Conservation (phyloP, 225 moss, liverwort and hornwort genomes). For the Pleurozium schreberi region DNA sequence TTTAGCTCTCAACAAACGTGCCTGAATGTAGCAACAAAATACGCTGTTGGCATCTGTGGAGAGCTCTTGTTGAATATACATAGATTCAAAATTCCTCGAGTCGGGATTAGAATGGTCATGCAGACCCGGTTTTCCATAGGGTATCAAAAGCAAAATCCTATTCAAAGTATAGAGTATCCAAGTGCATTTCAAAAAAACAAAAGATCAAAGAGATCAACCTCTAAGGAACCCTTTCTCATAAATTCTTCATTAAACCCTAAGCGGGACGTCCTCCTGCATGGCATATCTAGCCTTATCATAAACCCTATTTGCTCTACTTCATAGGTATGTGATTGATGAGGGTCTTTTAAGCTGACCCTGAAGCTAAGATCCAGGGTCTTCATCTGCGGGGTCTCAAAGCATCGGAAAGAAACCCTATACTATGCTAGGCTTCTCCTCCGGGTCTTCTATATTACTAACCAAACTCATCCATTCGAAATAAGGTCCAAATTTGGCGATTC, state of each 20-base stretch:
- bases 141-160: neutral
- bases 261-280: neutral
- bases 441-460: neutral
- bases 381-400: neutral
- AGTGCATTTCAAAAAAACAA: neutral
- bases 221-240: neutral
- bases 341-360: neutral
- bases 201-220: neutral
- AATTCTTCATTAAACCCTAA: neutral
- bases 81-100: neutral
- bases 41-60: neutral
- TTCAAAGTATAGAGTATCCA: neutral
- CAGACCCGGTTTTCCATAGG: neutral
- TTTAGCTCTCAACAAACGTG: slow-evolving; percentile 62
- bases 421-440: neutral
- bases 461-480: neutral
- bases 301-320: neutral
- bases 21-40: slow-evolving; percentile 28
- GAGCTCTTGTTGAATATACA: neutral
- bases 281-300: neutral
- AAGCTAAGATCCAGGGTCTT: neutral
- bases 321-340: neutral
- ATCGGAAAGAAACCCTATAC: neutral
- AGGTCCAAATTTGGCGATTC: neutral
- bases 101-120: neutral